Evolutionary conservation across 306 rosid species (phyloP), one percentile per base, ranked within the genome.

Genomic region (Castanea crenata): DNA sequence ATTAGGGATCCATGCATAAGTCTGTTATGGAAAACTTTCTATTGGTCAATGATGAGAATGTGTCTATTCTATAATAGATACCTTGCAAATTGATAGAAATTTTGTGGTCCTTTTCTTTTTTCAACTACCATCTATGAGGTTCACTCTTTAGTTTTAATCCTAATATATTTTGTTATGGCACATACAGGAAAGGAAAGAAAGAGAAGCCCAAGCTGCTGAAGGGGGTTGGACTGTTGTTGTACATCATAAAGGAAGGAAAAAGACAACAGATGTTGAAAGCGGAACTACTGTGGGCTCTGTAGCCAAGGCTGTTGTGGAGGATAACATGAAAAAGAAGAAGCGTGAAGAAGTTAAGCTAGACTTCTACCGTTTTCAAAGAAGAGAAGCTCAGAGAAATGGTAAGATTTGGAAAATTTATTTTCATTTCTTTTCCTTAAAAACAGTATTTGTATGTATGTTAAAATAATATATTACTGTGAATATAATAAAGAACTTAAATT

Each of bases 221-320:
- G 97, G 91, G 49, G 98, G 98, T 63, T 94, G 97, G 97, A 91
- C 97, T 0, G 93, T 94, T 68, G 97, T 92, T 71, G 87, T 80
- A 29, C 97, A 92, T 83, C 96, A 92, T 57, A 94, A 88, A 76
- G 98, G 98, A 77, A 87, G 98, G 87, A 94, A 94, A 86, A 94
- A 91, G 87, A 91, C 97, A n/a, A 89, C 87, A 0, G 97, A 92
- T 35, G 79, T 91, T 81, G 97, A 87, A 78, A 93, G 89, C 85
- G 96, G 98, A 79, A 69, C 85, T 74, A 88, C 85, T 12, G 91
- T 94, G 32, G 97, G 96, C 29, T 94, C 97, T 5, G 93, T 89
- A 71, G 91, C 97, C 19, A 93, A 88, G 84, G 96, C 89, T 73
- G 94, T 86, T 20, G 89, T 78, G 16, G 92, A 89, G 85, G 81